Evolutionary conservation across 1,284 basidiomycete species (phyloP).

Genomic region (Mrakiaceae sp.): DNA sequence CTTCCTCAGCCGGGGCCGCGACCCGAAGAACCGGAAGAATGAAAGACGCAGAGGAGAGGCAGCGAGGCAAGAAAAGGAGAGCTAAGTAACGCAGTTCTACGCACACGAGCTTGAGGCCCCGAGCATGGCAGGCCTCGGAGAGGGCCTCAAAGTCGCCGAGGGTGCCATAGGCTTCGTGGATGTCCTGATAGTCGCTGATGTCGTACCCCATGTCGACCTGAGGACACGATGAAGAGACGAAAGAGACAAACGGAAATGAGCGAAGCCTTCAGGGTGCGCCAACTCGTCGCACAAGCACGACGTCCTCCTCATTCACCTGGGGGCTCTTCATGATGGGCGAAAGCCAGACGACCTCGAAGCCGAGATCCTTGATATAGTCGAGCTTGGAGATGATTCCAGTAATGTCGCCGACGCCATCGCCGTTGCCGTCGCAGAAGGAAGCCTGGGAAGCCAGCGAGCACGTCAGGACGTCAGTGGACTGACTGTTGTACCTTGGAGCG

Average conservation of each 20-base stretch:
- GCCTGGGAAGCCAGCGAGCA: background rate
- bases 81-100: background rate
- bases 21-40: too few species aligned
- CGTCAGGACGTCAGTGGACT: too few species aligned
- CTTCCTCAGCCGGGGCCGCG: too few species aligned
- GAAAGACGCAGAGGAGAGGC: too few species aligned
- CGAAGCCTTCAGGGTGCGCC: too few species aligned
- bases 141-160: conserved; percentile 36
- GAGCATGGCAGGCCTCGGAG: conserved; percentile 29
- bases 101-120: conserved; percentile 34
- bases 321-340: too few species aligned
- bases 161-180: conserved; percentile 37
- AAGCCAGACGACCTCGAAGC: conserved; percentile 38
- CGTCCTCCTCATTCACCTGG: too few species aligned
- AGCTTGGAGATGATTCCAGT: conserved; percentile 36
- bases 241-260: too few species aligned
- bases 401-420: conserved; percentile 37
- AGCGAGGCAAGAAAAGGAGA: too few species aligned
- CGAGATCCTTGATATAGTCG: conserved; percentile 37
- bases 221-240: conserved; percentile 17
- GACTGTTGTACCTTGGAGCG: too few species aligned
- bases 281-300: too few species aligned
- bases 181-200: conserved; percentile 34
- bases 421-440: conserved; percentile 34
- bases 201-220: conserved; percentile 32